Evolutionary conservation across 805 yeast genomes (phyloP).

Genomic region (Ogataea neopini): DNA sequence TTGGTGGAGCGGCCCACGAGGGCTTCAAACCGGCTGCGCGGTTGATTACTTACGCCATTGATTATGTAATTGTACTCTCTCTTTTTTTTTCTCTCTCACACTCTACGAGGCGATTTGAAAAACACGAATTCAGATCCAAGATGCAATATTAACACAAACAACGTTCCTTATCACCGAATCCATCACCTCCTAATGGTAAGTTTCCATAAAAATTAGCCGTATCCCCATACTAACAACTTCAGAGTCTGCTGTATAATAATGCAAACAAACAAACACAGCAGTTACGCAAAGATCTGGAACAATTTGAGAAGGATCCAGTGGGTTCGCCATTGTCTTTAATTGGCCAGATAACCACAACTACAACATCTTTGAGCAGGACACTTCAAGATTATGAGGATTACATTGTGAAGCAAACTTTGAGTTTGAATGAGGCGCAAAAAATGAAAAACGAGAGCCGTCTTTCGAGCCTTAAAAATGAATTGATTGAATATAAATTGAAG

Average conservation of each 20-base stretch:
- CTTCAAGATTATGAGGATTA: conserved; percentile 46
- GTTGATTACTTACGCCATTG: no score
- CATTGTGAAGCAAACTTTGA: conserved; percentile 56
- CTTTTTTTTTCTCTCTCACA: no score
- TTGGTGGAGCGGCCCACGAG: conserved; percentile 7
- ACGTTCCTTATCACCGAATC: no score
- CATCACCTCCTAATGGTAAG: no score
- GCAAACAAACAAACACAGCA: conserved; percentile 83
- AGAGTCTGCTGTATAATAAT: conserved; percentile 87
- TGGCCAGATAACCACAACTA: conserved; percentile 74
- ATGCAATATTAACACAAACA: no score
- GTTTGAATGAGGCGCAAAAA: conserved; percentile 47
- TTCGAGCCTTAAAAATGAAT: conserved; percentile 51
- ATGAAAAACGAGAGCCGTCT: conserved; percentile 63
- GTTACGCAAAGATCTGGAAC: conserved; percentile 64
- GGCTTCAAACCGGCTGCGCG: conserved; percentile 7
- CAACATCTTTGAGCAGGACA: conserved; percentile 74
- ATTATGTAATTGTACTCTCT: no score
- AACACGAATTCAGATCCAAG: no score
- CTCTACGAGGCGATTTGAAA: no score
- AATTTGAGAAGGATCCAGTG: conserved; percentile 64
- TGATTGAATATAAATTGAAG: conserved; percentile 46
- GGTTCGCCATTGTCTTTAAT: conserved; percentile 65
- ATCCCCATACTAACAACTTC: no score
- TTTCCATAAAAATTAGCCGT: no score